Percentiles rank a stretch among this genome's conserved stretches.
These are phyloP conservation scores for Zygoascus tannicola DNA, from an alignment of 805 yeast genomes.

Conservation along the genomic window DNA sequence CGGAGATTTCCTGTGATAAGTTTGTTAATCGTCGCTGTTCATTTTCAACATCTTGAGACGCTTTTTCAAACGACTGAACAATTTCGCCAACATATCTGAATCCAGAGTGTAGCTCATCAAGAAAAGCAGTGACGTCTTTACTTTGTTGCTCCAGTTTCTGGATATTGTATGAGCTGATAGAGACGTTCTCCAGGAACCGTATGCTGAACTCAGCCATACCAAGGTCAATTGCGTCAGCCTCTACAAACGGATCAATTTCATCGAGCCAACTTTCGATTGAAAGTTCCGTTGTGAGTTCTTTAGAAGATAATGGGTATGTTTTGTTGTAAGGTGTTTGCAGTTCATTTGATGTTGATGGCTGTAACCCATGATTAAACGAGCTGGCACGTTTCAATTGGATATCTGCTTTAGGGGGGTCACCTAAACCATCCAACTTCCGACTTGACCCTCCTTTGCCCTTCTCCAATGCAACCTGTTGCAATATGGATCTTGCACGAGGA, in stretches of 20 bases:
- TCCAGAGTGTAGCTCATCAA: slow-evolving; percentile 41
- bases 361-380: slow-evolving; percentile 6
- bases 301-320: slow-evolving; percentile 32
- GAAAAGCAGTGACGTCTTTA: slow-evolving; percentile 34
- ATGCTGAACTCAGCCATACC: background rate
- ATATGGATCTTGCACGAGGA: slow-evolving; percentile 15
- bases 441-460: background rate
- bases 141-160: slow-evolving; percentile 38
- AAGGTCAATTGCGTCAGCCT: slow-evolving; percentile 31
- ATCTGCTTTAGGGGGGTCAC: slow-evolving; percentile 11
- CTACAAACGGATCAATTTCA: slow-evolving; percentile 35
- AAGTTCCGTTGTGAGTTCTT: slow-evolving; percentile 29
- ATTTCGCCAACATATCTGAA: slow-evolving; percentile 52
- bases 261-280: slow-evolving; percentile 31
- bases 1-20: slow-evolving; percentile 38
- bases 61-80: slow-evolving; percentile 53
- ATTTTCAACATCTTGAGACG: slow-evolving; percentile 42
- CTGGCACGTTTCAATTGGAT: slow-evolving; percentile 16
- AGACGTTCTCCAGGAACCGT: background rate
- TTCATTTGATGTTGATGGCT: slow-evolving; percentile 7
- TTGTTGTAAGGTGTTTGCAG: background rate
- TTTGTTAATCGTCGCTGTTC: slow-evolving; percentile 36
- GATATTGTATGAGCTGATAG: background rate
- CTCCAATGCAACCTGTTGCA: slow-evolving; percentile 15
- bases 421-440: background rate